Evolutionary conservation across 1,284 basidiomycete species (phyloP).

Genomic region (Lentinula novae-zelandiae): DNA sequence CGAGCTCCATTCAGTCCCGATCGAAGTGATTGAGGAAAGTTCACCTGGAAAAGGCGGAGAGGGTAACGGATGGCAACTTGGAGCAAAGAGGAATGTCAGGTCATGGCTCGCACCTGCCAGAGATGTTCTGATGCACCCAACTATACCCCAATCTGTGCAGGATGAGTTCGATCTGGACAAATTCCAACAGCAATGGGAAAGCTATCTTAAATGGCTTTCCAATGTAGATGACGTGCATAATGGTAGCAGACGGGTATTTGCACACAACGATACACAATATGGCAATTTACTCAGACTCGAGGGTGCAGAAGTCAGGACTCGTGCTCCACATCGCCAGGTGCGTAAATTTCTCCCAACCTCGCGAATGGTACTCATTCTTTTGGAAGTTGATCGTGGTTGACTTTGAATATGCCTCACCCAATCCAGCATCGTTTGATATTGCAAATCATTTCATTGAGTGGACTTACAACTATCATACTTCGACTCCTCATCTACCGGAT

Average conservation of each 20-base stretch:
- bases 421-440: slow-evolving; percentile 89
- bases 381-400: slow-evolving; percentile 87
- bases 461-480: slow-evolving; percentile 84
- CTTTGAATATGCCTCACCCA: slow-evolving; percentile 91
- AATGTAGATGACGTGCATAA: slow-evolving; percentile 53
- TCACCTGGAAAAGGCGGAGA: slow-evolving; percentile 34
- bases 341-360: slow-evolving; percentile 16
- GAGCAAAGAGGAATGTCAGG: slow-evolving; percentile 56
- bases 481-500: slow-evolving; percentile 71
- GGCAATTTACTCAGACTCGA: slow-evolving; percentile 85
- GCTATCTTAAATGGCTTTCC: slow-evolving; percentile 67
- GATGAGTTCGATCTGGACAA: slow-evolving; percentile 54
- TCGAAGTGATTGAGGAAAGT: slow-evolving; percentile 58
- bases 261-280: slow-evolving; percentile 93
- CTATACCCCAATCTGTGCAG: slow-evolving; percentile 38
- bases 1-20: slow-evolving; percentile 88
- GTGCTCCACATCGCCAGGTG: slow-evolving; percentile 66
- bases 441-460: slow-evolving; percentile 97
- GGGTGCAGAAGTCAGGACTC: slow-evolving; percentile 38
- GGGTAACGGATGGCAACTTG: slow-evolving; percentile 53
- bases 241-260: slow-evolving; percentile 66
- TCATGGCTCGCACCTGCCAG: slow-evolving; percentile 64
- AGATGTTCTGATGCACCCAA: slow-evolving; percentile 56
- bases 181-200: slow-evolving; percentile 64
- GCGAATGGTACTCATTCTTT: slow-evolving; percentile 4